Base-by-base conservation (phyloP, 441 rosid species). In the Viola pubescens region DNA sequence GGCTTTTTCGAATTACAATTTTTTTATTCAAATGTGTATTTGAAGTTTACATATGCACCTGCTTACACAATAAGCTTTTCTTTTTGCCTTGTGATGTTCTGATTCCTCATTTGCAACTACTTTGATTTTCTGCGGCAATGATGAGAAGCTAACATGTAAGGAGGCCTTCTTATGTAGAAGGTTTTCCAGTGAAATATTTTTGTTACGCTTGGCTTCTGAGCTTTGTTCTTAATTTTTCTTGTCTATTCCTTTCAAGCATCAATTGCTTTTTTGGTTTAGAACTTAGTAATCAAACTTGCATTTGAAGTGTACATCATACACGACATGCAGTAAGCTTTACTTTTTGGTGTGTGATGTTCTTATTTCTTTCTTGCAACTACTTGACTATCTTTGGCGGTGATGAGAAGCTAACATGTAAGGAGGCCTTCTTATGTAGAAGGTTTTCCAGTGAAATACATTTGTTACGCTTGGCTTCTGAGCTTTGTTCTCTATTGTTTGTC, bases 181-280 rank as follows among this genome's bases (percentile, higher is more conserved):
- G 46, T 43, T 43, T 78, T 75, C 77, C 74, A 0, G 58, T 81
- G 86, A 77, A 83, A 76, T 80, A 16, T 51, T 46, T 43, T 72
- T 74, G 90, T 82, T 84, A 79, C 78, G 80, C 85, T 80, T 82
- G 83, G 82, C 83, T 82, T 75, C 69, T 68, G 75, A 65, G 85
- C 76, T 71, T 70, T 50, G 12, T 49, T 6, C 46, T 6, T 6
- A 43, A 43, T 6, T 43, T 43, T 43, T 43, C 46, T 9, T 43
- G 46, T 9, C 46, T 43, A 43, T 26, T 26, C 34, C 34, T 26
- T 26, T 26, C 34, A 26, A 26, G 34, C 34, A 26, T 26, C 34
- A 26, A 26, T 26, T 26, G 34, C 34, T 26, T 26, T 26, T 26
- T 26, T 26, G 34, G 34, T 26, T 26, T 26, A 26, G 1, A 26